Evolutionary conservation across 1,284 basidiomycete genomes (phyloP).

Genomic region (Mycosarcoma mackinlayi): DNA sequence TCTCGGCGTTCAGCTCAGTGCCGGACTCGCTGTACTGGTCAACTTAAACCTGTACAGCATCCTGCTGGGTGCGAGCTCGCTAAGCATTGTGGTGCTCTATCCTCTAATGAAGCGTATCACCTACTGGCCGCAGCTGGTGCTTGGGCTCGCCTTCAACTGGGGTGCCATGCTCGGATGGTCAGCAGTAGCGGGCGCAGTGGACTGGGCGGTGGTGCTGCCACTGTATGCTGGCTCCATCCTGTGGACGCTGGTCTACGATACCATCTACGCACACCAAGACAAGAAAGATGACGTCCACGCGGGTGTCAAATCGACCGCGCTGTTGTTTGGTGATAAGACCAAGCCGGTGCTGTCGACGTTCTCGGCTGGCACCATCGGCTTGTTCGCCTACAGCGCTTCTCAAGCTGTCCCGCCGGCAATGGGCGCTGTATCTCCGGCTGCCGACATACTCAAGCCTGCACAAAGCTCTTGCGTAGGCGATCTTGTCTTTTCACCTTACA

Average conservation of each 20-base stretch:
- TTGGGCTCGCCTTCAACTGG: constrained; percentile 92
- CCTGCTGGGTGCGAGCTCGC: constrained; percentile 86
- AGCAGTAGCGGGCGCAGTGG: constrained; percentile 82
- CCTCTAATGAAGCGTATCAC: constrained; percentile 98
- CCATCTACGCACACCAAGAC: constrained; percentile 99
- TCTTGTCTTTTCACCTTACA: constrained; percentile 22
- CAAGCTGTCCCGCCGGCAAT: constrained; percentile 27
- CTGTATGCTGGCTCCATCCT: constrained; percentile 88
- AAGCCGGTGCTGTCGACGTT: constrained; percentile 81
- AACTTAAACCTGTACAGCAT: constrained; percentile 97
- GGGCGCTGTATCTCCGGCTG: constrained; percentile 11
- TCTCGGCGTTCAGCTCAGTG: constrained; percentile 82
- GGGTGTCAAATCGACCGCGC: constrained; percentile 92
- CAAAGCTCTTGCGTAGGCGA: constrained; percentile 22
- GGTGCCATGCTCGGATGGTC: constrained; percentile 96
- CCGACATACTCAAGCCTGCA: constrained; percentile 6
- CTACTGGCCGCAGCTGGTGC: constrained; percentile 87
- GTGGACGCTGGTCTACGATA: constrained; percentile 98
- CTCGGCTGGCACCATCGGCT: constrained; percentile 78
- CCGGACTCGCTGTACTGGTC: constrained; percentile 87
- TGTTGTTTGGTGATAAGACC: constrained; percentile 81
- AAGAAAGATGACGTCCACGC: constrained; percentile 88
- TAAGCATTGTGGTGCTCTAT: constrained; percentile 87
- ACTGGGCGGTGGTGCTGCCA: constrained; percentile 81
- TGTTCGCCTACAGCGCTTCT: constrained; percentile 76